phyloP scores from a whole-genome alignment of 441 rosid genomes.

The Capsella rubella region DNA sequence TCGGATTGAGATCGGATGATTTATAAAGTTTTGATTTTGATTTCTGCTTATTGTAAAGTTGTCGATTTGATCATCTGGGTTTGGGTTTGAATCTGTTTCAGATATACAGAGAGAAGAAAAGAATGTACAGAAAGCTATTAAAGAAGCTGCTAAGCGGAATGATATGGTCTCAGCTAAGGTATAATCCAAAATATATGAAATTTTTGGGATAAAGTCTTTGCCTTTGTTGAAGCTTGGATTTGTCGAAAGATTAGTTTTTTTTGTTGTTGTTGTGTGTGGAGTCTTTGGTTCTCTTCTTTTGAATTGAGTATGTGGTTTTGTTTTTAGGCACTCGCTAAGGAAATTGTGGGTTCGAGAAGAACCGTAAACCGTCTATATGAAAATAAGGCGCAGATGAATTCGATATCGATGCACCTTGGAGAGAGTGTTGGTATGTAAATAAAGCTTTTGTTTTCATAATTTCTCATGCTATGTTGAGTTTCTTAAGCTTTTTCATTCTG shows the following conservation, averaged over 20 bases:
- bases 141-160: slow-evolving; percentile 86
- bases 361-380: slow-evolving; percentile 85
- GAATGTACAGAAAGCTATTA: slow-evolving; percentile 86
- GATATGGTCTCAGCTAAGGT: slow-evolving; percentile 95
- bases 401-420: slow-evolving; percentile 97
- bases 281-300: neutral
- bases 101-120: slow-evolving; percentile 92
- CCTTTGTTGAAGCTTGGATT: neutral
- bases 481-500: neutral
- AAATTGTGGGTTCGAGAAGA: slow-evolving; percentile 78
- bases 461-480: neutral
- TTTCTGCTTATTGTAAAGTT: neutral
- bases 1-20: slow-evolving; percentile 15
- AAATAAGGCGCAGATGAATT: slow-evolving; percentile 93
- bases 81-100: slow-evolving; percentile 31
- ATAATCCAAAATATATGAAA: neutral
- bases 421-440: slow-evolving; percentile 80
- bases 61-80: slow-evolving; percentile 11
- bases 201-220: neutral
- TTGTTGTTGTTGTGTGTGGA: neutral
- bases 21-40: neutral
- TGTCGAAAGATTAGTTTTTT: neutral
- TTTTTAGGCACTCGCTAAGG: slow-evolving; percentile 87
- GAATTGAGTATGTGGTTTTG: neutral
- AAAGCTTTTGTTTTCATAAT: slow-evolving; percentile 25